A percentile compares a stretch with the other conserved stretches of the same genome.
These are phyloP conservation scores for Symbiodinium pilosum DNA, from an alignment of 73 alveolate species.

Conservation along the genomic window DNA sequence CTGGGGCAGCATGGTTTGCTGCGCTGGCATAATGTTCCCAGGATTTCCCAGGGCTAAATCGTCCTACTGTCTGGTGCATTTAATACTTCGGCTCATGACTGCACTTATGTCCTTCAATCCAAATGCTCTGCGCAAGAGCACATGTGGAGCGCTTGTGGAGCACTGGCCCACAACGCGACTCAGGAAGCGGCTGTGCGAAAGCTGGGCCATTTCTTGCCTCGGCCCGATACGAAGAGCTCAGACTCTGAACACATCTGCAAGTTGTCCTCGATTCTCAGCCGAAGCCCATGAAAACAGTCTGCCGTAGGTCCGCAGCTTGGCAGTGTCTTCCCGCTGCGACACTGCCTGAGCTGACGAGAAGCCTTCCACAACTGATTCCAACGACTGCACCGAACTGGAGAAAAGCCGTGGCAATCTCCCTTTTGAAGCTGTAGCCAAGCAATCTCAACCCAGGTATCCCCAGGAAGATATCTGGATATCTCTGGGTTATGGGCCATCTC, in stretches of 20 bases:
- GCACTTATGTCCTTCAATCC: too few species aligned
- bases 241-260: too few species aligned
- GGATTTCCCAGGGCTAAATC: too few species aligned
- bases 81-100: too few species aligned
- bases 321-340: slow-evolving; percentile 40
- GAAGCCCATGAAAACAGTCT: too few species aligned
- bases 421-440: neutral
- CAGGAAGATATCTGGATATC: neutral
- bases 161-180: neutral
- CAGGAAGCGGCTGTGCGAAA: neutral
- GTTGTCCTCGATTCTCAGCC: too few species aligned
- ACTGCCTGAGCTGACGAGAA: slow-evolving; percentile 5
- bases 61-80: too few species aligned
- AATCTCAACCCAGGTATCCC: neutral
- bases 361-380: too few species aligned
- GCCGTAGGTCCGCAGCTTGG: neutral
- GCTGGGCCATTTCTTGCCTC: slow-evolving; percentile 9
- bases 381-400: too few species aligned
- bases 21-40: too few species aligned
- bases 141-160: neutral
- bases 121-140: neutral
- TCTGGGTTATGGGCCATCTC: neutral
- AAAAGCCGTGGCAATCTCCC: neutral
- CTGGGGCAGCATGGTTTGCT: too few species aligned
- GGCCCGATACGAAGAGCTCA: neutral